These are phyloP conservation scores for Aspergillus spinulosporus DNA, from an alignment of 2,329 filamentous ascomycete genomes.

Conservation along the genomic window DNA sequence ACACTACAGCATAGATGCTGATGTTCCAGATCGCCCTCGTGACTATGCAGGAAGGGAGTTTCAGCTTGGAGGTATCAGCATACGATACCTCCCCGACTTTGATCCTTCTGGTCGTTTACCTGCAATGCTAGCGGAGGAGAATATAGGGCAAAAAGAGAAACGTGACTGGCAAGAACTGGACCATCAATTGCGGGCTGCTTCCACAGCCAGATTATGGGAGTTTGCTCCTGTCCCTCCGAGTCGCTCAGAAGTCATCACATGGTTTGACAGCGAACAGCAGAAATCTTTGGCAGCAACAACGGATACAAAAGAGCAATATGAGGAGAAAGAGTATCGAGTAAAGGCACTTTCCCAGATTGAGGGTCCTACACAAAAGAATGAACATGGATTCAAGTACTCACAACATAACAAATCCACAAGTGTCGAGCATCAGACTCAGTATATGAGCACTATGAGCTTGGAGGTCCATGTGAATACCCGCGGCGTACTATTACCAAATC, in stretches of 20 bases:
- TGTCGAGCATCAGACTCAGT: conserved; percentile 79
- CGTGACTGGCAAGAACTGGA: conserved; percentile 53
- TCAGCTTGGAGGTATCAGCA: conserved; percentile 69
- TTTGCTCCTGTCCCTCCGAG: conserved; percentile 70
- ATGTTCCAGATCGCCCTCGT: conserved; percentile 72
- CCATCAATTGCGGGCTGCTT: conserved; percentile 56
- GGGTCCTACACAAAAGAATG: conserved; percentile 78
- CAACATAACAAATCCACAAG: conserved; percentile 73
- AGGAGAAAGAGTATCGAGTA: conserved; percentile 24
- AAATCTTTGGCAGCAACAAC: conserved; percentile 5
- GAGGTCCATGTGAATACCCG: conserved; percentile 90
- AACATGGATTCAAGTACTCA: conserved; percentile 81
- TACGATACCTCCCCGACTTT: conserved; percentile 80
- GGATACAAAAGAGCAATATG: conserved; percentile 11
- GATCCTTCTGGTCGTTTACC: conserved; percentile 61
- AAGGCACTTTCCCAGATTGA: conserved; percentile 76
- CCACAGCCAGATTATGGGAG: conserved; percentile 73
- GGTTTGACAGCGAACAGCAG: conserved; percentile 55
- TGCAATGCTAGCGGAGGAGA: conserved; percentile 58
- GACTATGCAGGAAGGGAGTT: conserved; percentile 91
- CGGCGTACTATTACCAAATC: conserved; percentile 78
- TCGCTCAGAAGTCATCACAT: conserved; percentile 66
- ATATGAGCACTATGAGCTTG: conserved; percentile 95
- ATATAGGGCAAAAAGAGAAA: conserved; percentile 52
- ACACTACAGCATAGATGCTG: conserved; percentile 78